Conservation (phyloP, 345 rosid genomes). For the Gossypium raimondii region DNA sequence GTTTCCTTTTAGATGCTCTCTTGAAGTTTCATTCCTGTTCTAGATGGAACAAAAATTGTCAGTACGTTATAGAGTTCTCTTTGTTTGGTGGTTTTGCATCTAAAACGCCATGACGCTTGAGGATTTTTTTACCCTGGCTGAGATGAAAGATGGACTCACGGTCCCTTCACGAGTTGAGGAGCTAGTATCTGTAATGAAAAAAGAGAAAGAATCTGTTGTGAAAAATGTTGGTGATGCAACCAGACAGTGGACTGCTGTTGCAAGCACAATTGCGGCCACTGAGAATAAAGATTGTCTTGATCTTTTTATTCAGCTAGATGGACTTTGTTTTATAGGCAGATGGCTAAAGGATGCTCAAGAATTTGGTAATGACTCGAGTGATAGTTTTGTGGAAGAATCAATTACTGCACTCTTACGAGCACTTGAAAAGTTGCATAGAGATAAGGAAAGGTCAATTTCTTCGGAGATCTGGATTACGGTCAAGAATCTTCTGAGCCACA, state of each 20-base stretch:
- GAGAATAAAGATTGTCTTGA: conserved; percentile 85
- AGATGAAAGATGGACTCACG: conserved; percentile 89
- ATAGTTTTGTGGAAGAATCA: conserved; percentile 61
- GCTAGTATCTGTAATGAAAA: conserved; percentile 64
- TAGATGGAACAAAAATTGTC: conserved; percentile 35
- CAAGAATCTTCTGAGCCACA: conserved; percentile 62
- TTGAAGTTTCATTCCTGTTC: conserved; percentile 8
- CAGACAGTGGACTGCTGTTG: conserved; percentile 92
- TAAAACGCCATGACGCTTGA: conserved; percentile 77
- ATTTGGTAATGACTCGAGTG: conserved; percentile 39
- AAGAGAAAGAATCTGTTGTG: conserved; percentile 55
- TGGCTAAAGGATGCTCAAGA: conserved; percentile 73
- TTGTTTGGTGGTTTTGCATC: conserved; percentile 38
- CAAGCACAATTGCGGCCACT: conserved; percentile 71
- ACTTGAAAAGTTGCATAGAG: conserved; percentile 64
- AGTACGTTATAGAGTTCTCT: conserved; percentile 24
- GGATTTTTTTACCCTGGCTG: conserved; percentile 83
- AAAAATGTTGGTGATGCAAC: conserved; percentile 68
- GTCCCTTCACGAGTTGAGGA: conserved; percentile 72
- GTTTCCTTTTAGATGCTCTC: conserved; percentile 1
- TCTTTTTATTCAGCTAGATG: conserved; percentile 79
- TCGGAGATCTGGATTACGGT: conserved; percentile 72
- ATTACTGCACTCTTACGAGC: conserved; percentile 66
- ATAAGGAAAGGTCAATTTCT: conserved; percentile 55
- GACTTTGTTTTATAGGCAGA: conserved; percentile 60